Evolutionary conservation across 2,329 filamentous ascomycete species (phyloP).

Genomic region (Didymella arachidicola): DNA sequence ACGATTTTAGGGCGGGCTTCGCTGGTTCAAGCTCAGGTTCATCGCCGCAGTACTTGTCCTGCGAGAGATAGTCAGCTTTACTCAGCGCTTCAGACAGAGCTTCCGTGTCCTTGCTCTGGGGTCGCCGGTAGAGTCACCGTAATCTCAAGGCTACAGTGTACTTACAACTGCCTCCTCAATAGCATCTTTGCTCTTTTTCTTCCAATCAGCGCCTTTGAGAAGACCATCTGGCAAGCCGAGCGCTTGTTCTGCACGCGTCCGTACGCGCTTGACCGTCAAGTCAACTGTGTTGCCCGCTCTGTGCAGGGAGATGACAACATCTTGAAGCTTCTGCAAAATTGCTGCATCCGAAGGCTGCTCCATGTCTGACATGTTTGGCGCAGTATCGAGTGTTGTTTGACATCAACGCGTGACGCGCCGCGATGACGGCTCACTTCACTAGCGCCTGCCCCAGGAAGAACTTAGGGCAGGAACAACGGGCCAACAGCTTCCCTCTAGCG

Average conservation of each 20-base stretch:
- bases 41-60: constrained; percentile 43
- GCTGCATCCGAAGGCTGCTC: constrained; percentile 47
- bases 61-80: not conserved
- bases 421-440: constrained; percentile 12
- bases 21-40: constrained; percentile 33
- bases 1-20: constrained; percentile 18
- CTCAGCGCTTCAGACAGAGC: too few relatives aligned
- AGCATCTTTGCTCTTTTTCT: constrained; percentile 56
- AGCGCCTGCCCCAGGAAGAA: constrained; percentile 14
- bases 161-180: constrained; percentile 45
- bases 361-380: constrained; percentile 45
- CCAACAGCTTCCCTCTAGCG: constrained; percentile 17
- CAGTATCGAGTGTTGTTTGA: constrained; percentile 19
- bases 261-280: constrained; percentile 65
- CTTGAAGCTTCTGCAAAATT: constrained; percentile 52
- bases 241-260: constrained; percentile 60
- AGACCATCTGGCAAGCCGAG: constrained; percentile 62
- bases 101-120: too few relatives aligned
- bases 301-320: constrained; percentile 52
- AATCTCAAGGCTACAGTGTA: not conserved
- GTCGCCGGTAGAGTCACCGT: constrained; percentile 9
- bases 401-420: constrained; percentile 19
- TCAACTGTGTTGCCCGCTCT: constrained; percentile 57
- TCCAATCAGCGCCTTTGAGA: constrained; percentile 65
- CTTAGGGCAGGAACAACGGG: constrained; percentile 21